These are phyloP conservation scores for Simplicillium aogashimaense DNA, from an alignment of 2,329 filamentous ascomycete species.

Conservation along the genomic window DNA sequence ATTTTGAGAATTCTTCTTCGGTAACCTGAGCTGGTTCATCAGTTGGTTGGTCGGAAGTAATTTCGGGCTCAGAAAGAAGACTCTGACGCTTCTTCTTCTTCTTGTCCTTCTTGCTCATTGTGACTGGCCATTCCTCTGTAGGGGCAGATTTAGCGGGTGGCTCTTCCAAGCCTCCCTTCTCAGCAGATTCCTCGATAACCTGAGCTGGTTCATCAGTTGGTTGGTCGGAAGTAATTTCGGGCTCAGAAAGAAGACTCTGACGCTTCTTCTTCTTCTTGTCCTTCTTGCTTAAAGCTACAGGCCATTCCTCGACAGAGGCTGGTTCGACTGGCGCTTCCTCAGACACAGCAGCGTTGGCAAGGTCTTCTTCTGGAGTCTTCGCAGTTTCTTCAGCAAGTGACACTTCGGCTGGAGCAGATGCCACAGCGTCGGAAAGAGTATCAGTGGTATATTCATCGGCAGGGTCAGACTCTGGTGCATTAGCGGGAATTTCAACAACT, in stretches of 20 bases:
- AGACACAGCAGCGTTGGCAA: neutral
- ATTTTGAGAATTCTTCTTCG: slow-evolving; percentile 11
- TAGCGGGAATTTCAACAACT: too few relatives aligned
- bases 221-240: neutral
- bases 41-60: neutral
- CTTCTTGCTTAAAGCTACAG: slow-evolving; percentile 1
- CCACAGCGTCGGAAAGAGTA: too few relatives aligned
- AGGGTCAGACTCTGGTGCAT: too few relatives aligned
- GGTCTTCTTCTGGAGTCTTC: neutral
- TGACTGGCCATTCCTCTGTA: slow-evolving; percentile 1
- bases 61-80: slow-evolving; percentile 1
- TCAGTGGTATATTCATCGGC: too few relatives aligned
- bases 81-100: slow-evolving; percentile 20
- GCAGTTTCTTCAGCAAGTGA: neutral
- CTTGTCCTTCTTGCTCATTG: slow-evolving; percentile 12
- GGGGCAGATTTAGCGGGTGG: neutral
- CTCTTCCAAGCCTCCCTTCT: neutral
- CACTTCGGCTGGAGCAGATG: too few relatives aligned
- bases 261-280: slow-evolving; percentile 5
- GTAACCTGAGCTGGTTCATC: slow-evolving; percentile 11
- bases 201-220: neutral
- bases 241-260: slow-evolving; percentile 5
- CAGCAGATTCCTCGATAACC: slow-evolving; percentile 1
- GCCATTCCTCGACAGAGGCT: neutral
- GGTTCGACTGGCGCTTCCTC: neutral